Percentiles rank a stretch among this genome's conserved stretches.
phyloP scores from a whole-genome alignment of 192 early-diverging fungal species.

The Coemansia sp. region DNA sequence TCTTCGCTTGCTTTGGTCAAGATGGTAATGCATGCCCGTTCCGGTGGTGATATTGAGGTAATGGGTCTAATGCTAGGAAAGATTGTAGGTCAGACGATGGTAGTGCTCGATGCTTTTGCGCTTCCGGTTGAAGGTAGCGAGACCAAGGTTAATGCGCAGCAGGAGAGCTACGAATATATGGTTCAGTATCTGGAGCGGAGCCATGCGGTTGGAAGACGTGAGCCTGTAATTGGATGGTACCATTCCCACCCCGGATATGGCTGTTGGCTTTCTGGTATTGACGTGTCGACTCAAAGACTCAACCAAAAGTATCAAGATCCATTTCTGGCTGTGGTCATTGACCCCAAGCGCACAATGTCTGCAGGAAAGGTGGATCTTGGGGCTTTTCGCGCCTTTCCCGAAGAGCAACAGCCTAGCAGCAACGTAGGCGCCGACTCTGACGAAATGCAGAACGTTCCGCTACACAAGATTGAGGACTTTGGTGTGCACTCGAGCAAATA shows the following conservation, averaged over 20 bases:
- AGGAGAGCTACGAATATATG: constrained; percentile 97
- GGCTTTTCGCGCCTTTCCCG: constrained; percentile 97
- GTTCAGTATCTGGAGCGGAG: constrained; percentile 84
- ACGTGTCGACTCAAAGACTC: constrained; percentile 92
- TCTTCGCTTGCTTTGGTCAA: constrained; percentile 96
- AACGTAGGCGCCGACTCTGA: constrained; percentile 8
- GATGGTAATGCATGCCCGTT: constrained; percentile 99
- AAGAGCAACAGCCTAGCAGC: constrained; percentile 42
- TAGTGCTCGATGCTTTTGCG: constrained; percentile 96
- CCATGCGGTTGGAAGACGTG: constrained; percentile 84
- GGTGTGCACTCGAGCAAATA: constrained; percentile 88
- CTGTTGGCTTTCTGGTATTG: constrained; percentile 99
- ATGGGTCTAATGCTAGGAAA: constrained; percentile 99
- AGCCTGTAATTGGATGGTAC: constrained; percentile 98
- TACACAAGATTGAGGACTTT: constrained; percentile 97
- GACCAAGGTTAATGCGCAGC: constrained; percentile 91
- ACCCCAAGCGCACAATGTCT: constrained; percentile 95
- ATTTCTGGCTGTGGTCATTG: constrained; percentile 93
- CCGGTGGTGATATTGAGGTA: constrained; percentile 92
- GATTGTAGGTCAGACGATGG: constrained; percentile 80
- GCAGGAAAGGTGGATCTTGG: constrained; percentile 97
- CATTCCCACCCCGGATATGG: constrained; percentile 99
- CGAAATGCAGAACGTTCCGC: constrained; percentile 63
- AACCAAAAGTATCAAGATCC: constrained; percentile 96
- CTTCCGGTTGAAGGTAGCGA: constrained; percentile 98